Conservation (phyloP, 2,329 filamentous ascomycete genomes). For the Trichoderma koningiopsis region DNA sequence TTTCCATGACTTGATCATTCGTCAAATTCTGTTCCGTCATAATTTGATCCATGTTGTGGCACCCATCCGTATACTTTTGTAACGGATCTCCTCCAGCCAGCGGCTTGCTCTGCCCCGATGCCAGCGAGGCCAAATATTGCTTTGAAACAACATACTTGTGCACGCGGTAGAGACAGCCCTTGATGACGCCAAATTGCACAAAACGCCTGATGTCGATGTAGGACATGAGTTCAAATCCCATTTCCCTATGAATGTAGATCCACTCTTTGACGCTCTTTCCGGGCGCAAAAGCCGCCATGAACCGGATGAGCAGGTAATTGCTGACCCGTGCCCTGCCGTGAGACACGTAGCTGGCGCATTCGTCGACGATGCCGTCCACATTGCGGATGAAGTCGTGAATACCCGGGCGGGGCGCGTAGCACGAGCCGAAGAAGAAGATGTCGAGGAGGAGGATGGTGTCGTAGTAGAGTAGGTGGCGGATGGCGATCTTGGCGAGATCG, state of each 20-base stretch:
- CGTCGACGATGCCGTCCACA: conserved; percentile 72
- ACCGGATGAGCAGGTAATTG: conserved; percentile 71
- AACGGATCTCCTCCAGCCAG: conserved; percentile 52
- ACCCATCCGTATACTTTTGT: conserved; percentile 71
- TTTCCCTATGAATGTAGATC: conserved; percentile 73
- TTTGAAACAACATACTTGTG: conserved; percentile 84
- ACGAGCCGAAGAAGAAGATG: conserved; percentile 90
- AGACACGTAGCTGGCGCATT: conserved; percentile 84
- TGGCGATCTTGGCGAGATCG: conserved; percentile 79
- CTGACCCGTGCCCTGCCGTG: conserved; percentile 47
- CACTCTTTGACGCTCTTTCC: conserved; percentile 86
- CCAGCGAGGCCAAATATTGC: conserved; percentile 59
- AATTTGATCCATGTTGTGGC: conserved; percentile 79
- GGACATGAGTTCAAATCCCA: conserved; percentile 64
- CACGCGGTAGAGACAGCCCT: conserved; percentile 88
- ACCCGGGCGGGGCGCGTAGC: conserved; percentile 79
- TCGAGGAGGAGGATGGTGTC: conserved; percentile 88
- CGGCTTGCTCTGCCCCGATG: conserved; percentile 54
- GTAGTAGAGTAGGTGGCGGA: conserved; percentile 91
- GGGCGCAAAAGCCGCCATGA: conserved; percentile 84
- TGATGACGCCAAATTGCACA: conserved; percentile 94
- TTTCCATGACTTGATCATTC: conserved; percentile 70
- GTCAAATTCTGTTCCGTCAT: conserved; percentile 73
- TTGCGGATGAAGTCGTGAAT: conserved; percentile 81
- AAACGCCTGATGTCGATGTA: conserved; percentile 87